Percentiles rank a stretch among this genome's conserved stretches.
These are phyloP conservation scores for Lentinula lateritia DNA, from an alignment of 768 basidiomycete genomes.

Conservation along the genomic window DNA sequence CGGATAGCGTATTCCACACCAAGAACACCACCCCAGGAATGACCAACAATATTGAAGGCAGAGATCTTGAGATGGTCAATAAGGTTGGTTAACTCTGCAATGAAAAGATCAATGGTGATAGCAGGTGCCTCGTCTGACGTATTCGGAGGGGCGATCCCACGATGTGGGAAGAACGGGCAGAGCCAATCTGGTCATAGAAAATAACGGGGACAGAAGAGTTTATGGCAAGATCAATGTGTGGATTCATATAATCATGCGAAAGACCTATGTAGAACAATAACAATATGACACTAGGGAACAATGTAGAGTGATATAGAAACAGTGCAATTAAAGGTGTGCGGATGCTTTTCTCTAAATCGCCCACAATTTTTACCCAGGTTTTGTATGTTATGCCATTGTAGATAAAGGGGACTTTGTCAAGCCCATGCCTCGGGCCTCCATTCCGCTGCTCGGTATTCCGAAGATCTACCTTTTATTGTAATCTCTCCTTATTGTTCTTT, in stretches of 20 bases:
- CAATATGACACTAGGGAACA: neutral
- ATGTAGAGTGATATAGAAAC: neutral
- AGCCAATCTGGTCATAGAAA: conserved; percentile 49
- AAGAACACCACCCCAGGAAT: conserved; percentile 58
- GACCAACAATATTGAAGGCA: conserved; percentile 43
- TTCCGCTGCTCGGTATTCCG: too few species aligned
- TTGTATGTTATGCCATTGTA: neutral
- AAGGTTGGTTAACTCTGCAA: conserved; percentile 49
- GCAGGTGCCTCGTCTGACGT: conserved; percentile 18
- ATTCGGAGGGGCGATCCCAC: neutral
- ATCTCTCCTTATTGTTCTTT: too few species aligned
- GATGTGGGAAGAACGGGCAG: conserved; percentile 35
- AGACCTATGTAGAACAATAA: conserved; percentile 7
- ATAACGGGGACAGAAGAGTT: conserved; percentile 32
- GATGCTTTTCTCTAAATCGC: neutral
- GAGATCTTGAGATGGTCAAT: conserved; percentile 34
- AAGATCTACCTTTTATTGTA: too few species aligned
- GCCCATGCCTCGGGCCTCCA: too few species aligned
- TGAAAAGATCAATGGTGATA: conserved; percentile 38
- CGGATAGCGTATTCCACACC: conserved; percentile 32
- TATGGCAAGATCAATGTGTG: conserved; percentile 6
- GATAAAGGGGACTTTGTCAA: neutral
- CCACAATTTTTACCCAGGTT: neutral
- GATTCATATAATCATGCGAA: conserved; percentile 6
- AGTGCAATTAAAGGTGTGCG: conserved; percentile 31